A percentile compares a stretch with the other conserved stretches of the same genome.
phyloP scores from a whole-genome alignment of 2,329 filamentous ascomycete genomes.

The Aspergillus quadricinctus region DNA sequence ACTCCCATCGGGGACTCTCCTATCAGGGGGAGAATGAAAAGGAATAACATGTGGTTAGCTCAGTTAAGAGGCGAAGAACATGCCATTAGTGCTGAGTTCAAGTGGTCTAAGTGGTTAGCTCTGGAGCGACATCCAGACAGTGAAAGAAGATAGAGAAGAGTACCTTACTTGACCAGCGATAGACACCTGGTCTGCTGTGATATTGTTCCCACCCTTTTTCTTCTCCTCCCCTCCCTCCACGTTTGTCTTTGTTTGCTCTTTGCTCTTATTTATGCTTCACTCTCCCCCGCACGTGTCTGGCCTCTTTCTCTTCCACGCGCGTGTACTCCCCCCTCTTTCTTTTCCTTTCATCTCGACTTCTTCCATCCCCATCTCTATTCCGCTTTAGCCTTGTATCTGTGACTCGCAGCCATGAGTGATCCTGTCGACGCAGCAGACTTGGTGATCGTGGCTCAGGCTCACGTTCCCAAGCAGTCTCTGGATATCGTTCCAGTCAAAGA shows the following conservation, averaged over 20 bases:
- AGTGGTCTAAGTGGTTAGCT: background rate
- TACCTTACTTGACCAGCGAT: background rate
- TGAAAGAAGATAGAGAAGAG: background rate
- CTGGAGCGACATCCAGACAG: background rate
- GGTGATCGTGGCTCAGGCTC: slow-evolving; percentile 6
- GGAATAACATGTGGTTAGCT: background rate
- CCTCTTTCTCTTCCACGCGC: background rate
- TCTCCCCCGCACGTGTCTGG: background rate
- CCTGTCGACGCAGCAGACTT: slow-evolving; percentile 2
- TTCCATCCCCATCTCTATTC: background rate
- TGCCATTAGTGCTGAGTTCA: background rate
- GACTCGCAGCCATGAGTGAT: slow-evolving; percentile 7
- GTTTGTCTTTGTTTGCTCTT: background rate
- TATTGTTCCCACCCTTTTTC: background rate
- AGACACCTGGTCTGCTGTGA: background rate
- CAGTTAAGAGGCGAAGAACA: background rate
- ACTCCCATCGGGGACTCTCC: background rate
- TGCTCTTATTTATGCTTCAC: background rate
- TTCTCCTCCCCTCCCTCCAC: background rate
- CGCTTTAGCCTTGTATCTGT: background rate
- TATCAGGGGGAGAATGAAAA: background rate
- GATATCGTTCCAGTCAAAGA: background rate
- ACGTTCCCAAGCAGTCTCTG: slow-evolving; percentile 4
- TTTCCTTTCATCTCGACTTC: background rate
- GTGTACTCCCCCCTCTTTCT: background rate